phyloP scores from a whole-genome alignment of 1,139 yeast genomes.

The Candida sp. region DNA sequence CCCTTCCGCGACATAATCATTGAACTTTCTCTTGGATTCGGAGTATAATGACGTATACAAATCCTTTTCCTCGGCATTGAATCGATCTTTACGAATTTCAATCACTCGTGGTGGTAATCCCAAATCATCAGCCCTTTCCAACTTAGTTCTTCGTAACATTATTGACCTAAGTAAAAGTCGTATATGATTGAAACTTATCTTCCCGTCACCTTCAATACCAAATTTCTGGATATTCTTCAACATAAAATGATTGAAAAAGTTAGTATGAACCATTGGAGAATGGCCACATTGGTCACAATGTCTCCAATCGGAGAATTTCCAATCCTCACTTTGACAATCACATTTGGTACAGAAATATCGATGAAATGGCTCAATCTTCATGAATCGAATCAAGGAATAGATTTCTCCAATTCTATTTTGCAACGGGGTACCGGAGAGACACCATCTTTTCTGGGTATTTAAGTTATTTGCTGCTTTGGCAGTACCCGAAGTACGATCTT shows the following conservation, averaged over 20 bases:
- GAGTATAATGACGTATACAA: conserved; percentile 83
- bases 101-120: conserved; percentile 96
- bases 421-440: conserved; percentile 93
- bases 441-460: conserved; percentile 74
- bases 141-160: conserved; percentile 91
- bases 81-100: conserved; percentile 78
- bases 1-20: conserved; percentile 89
- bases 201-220: conserved; percentile 80
- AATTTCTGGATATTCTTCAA: conserved; percentile 84
- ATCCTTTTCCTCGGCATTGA: conserved; percentile 94
- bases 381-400: conserved; percentile 82
- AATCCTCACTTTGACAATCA: conserved; percentile 73
- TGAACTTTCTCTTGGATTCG: conserved; percentile 82
- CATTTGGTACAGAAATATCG: conserved; percentile 90
- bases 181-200: conserved; percentile 71
- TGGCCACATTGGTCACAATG: conserved; percentile 88
- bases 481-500: conserved; percentile 90
- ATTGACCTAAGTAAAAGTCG: conserved; percentile 70
- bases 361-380: conserved; percentile 83
- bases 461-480: conserved; percentile 85
- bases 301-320: conserved; percentile 82
- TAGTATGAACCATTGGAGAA: conserved; percentile 91
- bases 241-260: conserved; percentile 93
- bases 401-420: conserved; percentile 96
- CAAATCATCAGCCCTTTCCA: conserved; percentile 94